Conservation (phyloP, 805 yeast genomes). For the Candida vaughaniae region DNA sequence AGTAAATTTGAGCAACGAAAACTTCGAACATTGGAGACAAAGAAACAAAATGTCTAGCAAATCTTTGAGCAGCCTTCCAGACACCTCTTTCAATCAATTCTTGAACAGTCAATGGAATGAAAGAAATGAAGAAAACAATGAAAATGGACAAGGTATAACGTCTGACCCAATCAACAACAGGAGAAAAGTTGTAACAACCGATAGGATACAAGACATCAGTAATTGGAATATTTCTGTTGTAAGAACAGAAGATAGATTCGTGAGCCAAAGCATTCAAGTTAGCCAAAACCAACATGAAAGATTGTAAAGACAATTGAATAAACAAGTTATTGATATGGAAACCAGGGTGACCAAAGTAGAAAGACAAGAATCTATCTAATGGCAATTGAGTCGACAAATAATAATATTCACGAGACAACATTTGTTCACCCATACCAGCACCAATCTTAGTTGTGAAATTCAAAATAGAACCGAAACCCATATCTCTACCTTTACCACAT, state of each 20-base stretch:
- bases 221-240: constrained; percentile 55
- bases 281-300: constrained; percentile 57
- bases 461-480: constrained; percentile 80
- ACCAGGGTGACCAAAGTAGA: constrained; percentile 85
- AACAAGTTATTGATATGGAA: constrained; percentile 79
- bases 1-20: constrained; percentile 74
- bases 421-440: constrained; percentile 89
- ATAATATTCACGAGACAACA: constrained; percentile 78
- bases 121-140: constrained; percentile 70
- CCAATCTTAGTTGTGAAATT: constrained; percentile 84
- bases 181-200: constrained; percentile 71
- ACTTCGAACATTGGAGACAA: constrained; percentile 78
- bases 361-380: constrained; percentile 72
- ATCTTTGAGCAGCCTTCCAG: constrained; percentile 63
- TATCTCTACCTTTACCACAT: constrained; percentile 85
- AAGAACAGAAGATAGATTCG: constrained; percentile 61
- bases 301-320: constrained; percentile 59
- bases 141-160: constrained; percentile 72
- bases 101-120: constrained; percentile 73
- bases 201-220: constrained; percentile 61
- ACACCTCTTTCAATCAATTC: constrained; percentile 75
- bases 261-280: constrained; percentile 65
- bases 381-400: constrained; percentile 77
- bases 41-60: constrained; percentile 65
- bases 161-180: constrained; percentile 72